phyloP scores from a whole-genome alignment of 2,329 filamentous ascomycete species.

The Hypomyces perniciosus region DNA sequence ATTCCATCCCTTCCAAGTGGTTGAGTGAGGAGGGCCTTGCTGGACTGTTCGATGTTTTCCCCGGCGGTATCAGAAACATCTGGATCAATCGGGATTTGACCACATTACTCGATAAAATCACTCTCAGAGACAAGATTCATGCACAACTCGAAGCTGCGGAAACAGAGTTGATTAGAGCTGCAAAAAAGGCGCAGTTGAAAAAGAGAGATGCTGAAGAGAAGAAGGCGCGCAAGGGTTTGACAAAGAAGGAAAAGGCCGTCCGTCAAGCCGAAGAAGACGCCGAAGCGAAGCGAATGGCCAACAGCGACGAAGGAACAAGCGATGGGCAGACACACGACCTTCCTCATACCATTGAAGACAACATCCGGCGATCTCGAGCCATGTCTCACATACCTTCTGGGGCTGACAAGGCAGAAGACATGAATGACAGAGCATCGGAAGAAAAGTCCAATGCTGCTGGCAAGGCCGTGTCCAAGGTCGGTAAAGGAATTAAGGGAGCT shows the following conservation, averaged over 20 bases:
- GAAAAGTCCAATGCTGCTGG: slow-evolving; percentile 18
- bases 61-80: slow-evolving; percentile 88
- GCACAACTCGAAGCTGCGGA: slow-evolving; percentile 70
- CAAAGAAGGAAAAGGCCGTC: slow-evolving; percentile 44
- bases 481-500: slow-evolving; percentile 42
- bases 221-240: slow-evolving; percentile 49
- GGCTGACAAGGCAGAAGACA: slow-evolving; percentile 7
- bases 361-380: slow-evolving; percentile 34
- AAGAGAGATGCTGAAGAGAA: slow-evolving; percentile 59
- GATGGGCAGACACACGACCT: slow-evolving; percentile 48
- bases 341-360: slow-evolving; percentile 45
- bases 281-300: slow-evolving; percentile 45
- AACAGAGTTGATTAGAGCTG: slow-evolving; percentile 73
- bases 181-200: slow-evolving; percentile 74
- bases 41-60: slow-evolving; percentile 90
- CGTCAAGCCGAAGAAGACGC: slow-evolving; percentile 44
- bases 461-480: slow-evolving; percentile 36
- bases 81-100: slow-evolving; percentile 94
- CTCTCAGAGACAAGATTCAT: slow-evolving; percentile 66
- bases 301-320: slow-evolving; percentile 42
- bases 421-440: background rate
- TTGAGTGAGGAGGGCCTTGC: slow-evolving; percentile 73
- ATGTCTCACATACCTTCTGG: slow-evolving; percentile 10
- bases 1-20: slow-evolving; percentile 87
- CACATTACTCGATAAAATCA: slow-evolving; percentile 75